A percentile compares a stretch with the other conserved stretches of the same genome.
phyloP scores from a whole-genome alignment of 441 rosid genomes.

The Geranium incanum region DNA sequence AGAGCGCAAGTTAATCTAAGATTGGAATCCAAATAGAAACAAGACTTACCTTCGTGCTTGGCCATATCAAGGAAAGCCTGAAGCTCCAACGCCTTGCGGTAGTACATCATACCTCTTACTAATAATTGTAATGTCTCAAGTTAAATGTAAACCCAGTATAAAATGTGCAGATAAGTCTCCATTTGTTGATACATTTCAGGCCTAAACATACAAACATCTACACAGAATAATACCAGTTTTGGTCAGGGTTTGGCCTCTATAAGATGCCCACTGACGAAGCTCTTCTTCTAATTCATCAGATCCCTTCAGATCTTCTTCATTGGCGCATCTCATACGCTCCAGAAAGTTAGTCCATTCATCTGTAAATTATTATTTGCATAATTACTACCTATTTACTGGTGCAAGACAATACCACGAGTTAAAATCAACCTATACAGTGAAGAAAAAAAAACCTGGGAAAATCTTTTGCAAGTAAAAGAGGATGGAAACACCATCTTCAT shows the following conservation, averaged over 20 bases:
- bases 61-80: constrained; percentile 99
- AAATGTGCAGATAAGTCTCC: background rate
- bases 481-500: constrained; percentile 98
- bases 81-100: constrained; percentile 93
- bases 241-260: constrained; percentile 33
- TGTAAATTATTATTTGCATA: constrained; percentile 25
- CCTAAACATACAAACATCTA: background rate
- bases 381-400: constrained; percentile 4
- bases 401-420: background rate
- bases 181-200: background rate
- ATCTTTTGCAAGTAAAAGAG: constrained; percentile 94
- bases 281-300: constrained; percentile 55
- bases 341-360: constrained; percentile 98
- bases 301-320: constrained; percentile 67
- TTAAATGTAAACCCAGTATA: constrained; percentile 14
- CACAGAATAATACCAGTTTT: constrained; percentile 59
- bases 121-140: constrained; percentile 25
- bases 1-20: background rate
- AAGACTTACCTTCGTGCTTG: constrained; percentile 62
- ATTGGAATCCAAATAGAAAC: background rate
- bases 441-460: constrained; percentile 65
- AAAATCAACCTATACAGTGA: background rate
- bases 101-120: constrained; percentile 99
- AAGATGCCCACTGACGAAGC: constrained; percentile 97
- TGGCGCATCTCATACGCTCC: constrained; percentile 43